Conservation (phyloP, 306 rosid species). For the Corylus avellana region DNA sequence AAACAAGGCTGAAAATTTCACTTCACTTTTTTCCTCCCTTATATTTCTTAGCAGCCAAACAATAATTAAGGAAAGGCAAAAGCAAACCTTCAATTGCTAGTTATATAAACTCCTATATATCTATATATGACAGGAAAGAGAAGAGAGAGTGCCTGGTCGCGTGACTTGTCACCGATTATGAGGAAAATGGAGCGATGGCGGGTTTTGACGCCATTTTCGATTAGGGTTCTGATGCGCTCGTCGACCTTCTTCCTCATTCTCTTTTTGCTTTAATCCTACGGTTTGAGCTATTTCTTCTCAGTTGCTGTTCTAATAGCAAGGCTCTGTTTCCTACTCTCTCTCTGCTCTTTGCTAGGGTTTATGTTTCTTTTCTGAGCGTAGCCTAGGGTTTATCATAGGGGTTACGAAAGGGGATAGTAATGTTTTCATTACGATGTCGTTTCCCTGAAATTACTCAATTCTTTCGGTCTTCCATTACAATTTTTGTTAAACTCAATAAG, state of each 20-base stretch:
- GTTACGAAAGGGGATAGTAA: background rate
- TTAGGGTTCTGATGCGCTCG: constrained; percentile 85
- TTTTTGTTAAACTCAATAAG: too few relatives aligned
- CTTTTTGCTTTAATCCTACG: background rate
- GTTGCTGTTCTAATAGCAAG: too few relatives aligned
- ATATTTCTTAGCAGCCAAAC: background rate
- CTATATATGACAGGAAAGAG: background rate
- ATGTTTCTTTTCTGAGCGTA: background rate
- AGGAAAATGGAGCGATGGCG: constrained; percentile 86
- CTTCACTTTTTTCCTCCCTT: background rate
- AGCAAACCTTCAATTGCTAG: background rate
- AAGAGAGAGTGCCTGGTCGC: constrained; percentile 61
- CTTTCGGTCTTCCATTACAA: background rate
- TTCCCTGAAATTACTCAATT: too few relatives aligned
- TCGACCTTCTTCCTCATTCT: constrained; percentile 94
- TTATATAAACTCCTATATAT: background rate
- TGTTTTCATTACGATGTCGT: background rate
- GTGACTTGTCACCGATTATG: constrained; percentile 93
- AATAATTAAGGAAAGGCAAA: background rate
- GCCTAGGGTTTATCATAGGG: background rate
- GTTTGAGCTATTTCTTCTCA: background rate
- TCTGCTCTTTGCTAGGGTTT: background rate
- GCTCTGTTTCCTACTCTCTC: background rate
- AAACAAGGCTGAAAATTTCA: background rate
- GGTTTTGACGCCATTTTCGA: constrained; percentile 86